A percentile compares a stretch with the other conserved stretches of the same genome.
These are phyloP conservation scores for Diaporthe destruens DNA, from an alignment of 2,329 filamentous ascomycete species.

Conservation along the genomic window DNA sequence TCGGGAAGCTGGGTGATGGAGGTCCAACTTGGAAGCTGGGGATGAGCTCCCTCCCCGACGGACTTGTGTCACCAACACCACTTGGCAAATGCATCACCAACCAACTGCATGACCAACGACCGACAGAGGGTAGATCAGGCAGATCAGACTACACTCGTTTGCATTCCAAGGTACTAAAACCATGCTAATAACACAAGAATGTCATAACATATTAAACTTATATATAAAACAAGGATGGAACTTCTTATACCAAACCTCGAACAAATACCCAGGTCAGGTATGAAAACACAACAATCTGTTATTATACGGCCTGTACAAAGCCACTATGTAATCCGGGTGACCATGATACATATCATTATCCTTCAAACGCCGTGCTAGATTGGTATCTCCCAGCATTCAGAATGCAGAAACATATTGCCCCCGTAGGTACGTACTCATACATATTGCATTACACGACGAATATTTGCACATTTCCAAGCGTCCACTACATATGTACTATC, in stretches of 20 bases:
- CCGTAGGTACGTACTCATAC: neutral
- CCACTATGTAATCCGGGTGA: neutral
- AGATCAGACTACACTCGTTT: no score
- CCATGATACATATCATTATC: neutral
- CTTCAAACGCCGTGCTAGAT: constrained; percentile 16
- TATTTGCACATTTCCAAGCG: neutral
- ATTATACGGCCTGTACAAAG: neutral
- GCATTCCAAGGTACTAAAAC: no score
- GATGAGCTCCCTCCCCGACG: no score
- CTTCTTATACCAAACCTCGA: neutral
- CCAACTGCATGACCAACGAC: no score
- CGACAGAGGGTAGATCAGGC: no score
- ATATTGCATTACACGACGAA: neutral
- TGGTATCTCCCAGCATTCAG: constrained; percentile 21
- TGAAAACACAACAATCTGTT: neutral
- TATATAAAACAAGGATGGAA: neutral
- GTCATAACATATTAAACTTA: no score
- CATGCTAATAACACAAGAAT: no score
- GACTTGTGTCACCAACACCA: no score
- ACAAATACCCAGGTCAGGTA: no score
- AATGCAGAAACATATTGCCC: neutral
- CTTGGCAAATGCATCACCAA: no score
- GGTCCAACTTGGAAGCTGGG: no score
- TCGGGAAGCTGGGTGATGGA: no score
- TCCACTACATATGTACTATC: neutral